A percentile compares a stretch with the other conserved stretches of the same genome.
Evolutionary conservation across 495 filamentous ascomycete genomes (phyloP).

Genomic region (Saxophila tyrrhenica): DNA sequence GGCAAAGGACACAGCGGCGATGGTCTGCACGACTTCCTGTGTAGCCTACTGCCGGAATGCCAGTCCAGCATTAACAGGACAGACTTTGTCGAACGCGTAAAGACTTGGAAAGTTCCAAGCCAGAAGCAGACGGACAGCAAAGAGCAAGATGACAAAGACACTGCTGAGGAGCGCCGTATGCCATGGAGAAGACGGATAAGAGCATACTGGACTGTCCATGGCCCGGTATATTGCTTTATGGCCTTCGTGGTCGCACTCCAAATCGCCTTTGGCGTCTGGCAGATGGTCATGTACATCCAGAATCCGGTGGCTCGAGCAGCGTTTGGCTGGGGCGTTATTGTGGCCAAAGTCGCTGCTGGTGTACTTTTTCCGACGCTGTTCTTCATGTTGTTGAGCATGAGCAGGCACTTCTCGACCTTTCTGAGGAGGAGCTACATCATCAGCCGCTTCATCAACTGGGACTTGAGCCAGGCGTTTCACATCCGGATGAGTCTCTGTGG

Average conservation of each 20-base stretch:
- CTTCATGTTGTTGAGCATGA: slow-evolving; percentile 33
- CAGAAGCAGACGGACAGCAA: slow-evolving; percentile 16
- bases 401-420: slow-evolving; percentile 28
- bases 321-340: slow-evolving; percentile 31
- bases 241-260: slow-evolving; percentile 25
- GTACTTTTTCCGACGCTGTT: slow-evolving; percentile 34
- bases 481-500: slow-evolving; percentile 28
- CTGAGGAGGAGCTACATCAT: slow-evolving; percentile 25
- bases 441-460: slow-evolving; percentile 33
- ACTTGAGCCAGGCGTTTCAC: slow-evolving; percentile 31
- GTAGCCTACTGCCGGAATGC: slow-evolving; percentile 25
- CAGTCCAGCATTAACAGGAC: slow-evolving; percentile 20
- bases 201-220: slow-evolving; percentile 28
- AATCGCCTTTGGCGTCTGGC: slow-evolving; percentile 31
- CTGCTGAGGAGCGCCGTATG: slow-evolving; percentile 21
- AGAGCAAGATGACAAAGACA: slow-evolving; percentile 19
- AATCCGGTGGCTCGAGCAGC: slow-evolving; percentile 16
- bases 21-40: slow-evolving; percentile 30
- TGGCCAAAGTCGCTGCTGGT: slow-evolving; percentile 32
- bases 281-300: slow-evolving; percentile 30
- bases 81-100: slow-evolving; percentile 27
- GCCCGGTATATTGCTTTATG: slow-evolving; percentile 26
- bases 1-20: slow-evolving; percentile 7
- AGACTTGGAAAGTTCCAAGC: slow-evolving; percentile 28
- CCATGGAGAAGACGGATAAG: slow-evolving; percentile 19